Evolutionary conservation across 768 basidiomycete species (phyloP), one percentile per base, ranked within the genome.

Genomic region (Clitopilus passeckerianus): DNA sequence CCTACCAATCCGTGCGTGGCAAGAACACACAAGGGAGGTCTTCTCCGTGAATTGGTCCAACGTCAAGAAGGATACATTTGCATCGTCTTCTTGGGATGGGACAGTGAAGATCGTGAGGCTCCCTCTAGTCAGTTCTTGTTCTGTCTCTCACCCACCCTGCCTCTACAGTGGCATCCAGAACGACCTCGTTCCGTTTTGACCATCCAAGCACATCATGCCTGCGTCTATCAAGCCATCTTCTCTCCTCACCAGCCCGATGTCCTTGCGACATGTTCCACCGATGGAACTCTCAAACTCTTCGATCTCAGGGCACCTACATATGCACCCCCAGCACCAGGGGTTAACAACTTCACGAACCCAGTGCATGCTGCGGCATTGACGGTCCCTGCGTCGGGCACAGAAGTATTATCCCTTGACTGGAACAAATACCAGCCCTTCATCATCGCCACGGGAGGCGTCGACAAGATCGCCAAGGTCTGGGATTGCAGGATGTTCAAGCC

Each of bases 21-120:
- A 93, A 66, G 96, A 98, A 72, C 96, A 98, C 72, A 85, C 87
- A 12, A 85, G 88, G 54, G 96, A 98, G 70, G 93, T 95, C 6
- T 95, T 92, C 76, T 90, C 89, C 10, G 85, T 98, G 5, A 93
- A 98, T 71, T 98, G 96, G 95, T 94, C 90, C 62, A 98, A 97
- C 73, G 72, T 95, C 61, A 86, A 88, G 66, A 97, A 96, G 70
- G 90, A 93, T 63, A 83, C 83, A 0, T 95, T 97, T 70, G 84
- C 81, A 8, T 94, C 94, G 10, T 83, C 91, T 23, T 92, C 89
- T 12, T 98, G 95, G 95, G 96, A 98, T 67, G 93, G 93, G 24
- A 82, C 80, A 14, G 82, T 95, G 43, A 98, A 97, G 75, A 66
- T 97, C 53, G 95, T 95, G 62, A 53, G 91, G 33, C 20, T 23